Evolutionary conservation across 352 stramenopile species (phyloP).

Genomic region (Elongisporangium undulatum): DNA sequence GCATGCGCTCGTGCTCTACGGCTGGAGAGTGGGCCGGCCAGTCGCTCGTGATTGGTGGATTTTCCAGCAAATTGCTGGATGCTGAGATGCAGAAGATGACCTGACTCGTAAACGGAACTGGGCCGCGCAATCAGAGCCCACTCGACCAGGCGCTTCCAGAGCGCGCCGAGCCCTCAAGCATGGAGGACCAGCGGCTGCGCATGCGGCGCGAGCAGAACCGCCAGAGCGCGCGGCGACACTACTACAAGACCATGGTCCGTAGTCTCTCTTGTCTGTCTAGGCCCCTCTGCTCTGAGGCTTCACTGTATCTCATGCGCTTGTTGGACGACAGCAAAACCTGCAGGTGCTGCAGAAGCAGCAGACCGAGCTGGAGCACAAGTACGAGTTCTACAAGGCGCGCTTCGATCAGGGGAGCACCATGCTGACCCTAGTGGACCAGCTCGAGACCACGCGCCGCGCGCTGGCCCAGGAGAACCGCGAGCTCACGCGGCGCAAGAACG

Average conservation of each 20-base stretch:
- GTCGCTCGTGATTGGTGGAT: not conserved
- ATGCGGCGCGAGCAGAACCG: not conserved
- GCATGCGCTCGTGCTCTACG: too few species aligned
- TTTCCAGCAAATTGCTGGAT: not conserved
- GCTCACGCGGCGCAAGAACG: slow-evolving; percentile 13
- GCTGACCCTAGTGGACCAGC: not conserved
- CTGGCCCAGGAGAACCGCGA: slow-evolving; percentile 47
- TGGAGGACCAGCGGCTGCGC: not conserved
- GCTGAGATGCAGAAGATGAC: not conserved
- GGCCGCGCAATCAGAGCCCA: not conserved
- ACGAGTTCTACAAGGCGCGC: not conserved
- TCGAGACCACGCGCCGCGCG: slow-evolving; percentile 8
- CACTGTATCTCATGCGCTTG: not conserved
- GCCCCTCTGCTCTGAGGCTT: not conserved
- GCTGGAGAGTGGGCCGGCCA: not conserved
- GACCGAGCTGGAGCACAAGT: not conserved
- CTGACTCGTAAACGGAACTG: not conserved
- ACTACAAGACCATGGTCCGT: not conserved
- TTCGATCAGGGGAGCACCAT: not conserved
- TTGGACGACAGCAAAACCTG: not conserved
- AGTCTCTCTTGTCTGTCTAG: not conserved
- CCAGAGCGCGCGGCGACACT: not conserved
- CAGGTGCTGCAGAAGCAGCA: not conserved
- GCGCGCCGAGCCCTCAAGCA: not conserved
- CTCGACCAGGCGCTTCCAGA: not conserved